phyloP scores from a whole-genome alignment of 1,139 yeast species.

The Candida tropicalis region DNA sequence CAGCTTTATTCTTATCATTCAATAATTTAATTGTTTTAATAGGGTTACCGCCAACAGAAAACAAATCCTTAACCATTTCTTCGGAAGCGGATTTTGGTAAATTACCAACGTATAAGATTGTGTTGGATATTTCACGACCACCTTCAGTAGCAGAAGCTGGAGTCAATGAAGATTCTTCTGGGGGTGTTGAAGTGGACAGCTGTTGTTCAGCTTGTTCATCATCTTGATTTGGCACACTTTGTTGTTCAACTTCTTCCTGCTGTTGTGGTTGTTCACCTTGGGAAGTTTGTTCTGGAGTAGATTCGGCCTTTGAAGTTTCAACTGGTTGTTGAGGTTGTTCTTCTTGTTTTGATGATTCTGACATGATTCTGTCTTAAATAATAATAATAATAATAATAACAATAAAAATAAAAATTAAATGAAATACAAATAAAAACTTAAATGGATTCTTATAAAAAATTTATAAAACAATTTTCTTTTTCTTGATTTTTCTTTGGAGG shows the following conservation, averaged over 20 bases:
- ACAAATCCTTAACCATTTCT: conserved; percentile 59
- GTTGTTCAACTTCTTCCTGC: too few species aligned
- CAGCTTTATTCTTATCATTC: conserved; percentile 73
- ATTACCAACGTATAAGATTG: conserved; percentile 77
- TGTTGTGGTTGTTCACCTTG: conserved; percentile 14
- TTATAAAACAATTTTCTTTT: neutral
- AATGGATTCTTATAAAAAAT: neutral
- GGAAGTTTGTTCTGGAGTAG: conserved; percentile 2
- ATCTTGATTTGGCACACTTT: conserved; percentile 23
- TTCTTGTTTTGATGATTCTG: conserved; percentile 4
- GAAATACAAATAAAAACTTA: neutral
- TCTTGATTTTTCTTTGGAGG: neutral
- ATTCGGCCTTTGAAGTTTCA: conserved; percentile 2
- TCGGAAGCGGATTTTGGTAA: conserved; percentile 68
- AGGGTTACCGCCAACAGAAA: conserved; percentile 58
- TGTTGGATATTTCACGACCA: conserved; percentile 76
- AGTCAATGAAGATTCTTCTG: conserved; percentile 6
- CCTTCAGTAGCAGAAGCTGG: conserved; percentile 79
- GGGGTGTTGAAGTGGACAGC: conserved; percentile 1
- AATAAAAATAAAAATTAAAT: neutral
- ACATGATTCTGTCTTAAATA: neutral
- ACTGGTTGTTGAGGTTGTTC: conserved; percentile 10
- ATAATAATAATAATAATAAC: neutral
- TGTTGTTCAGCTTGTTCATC: conserved; percentile 8
- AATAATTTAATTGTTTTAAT: conserved; percentile 67